These are phyloP conservation scores for Solanum paucissectum DNA, from an alignment of 257 asterid species.

Conservation along the genomic window DNA sequence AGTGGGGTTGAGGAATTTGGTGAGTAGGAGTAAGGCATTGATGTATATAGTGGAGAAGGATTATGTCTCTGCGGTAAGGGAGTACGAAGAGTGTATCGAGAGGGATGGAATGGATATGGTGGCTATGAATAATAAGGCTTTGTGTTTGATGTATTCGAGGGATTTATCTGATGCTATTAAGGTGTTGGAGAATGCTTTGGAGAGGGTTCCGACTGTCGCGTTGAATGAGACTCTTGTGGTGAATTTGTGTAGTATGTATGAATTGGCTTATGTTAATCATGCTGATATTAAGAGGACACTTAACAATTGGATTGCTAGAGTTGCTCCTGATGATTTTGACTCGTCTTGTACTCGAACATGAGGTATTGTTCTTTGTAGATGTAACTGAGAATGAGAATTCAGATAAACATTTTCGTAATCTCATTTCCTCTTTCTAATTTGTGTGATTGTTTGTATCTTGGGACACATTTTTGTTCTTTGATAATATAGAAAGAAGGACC, in stretches of 20 bases:
- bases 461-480: neutral
- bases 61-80: conserved; percentile 86
- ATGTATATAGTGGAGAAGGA: conserved; percentile 78
- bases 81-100: conserved; percentile 79
- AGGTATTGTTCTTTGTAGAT: conserved; percentile 24
- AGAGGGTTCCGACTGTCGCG: conserved; percentile 84
- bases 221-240: conserved; percentile 84
- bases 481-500: neutral
- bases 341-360: conserved; percentile 71
- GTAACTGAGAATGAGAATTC: neutral
- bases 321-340: conserved; percentile 97
- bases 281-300: conserved; percentile 81
- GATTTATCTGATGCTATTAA: conserved; percentile 87
- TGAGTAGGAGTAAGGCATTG: conserved; percentile 83
- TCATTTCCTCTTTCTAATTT: neutral
- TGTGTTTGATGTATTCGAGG: conserved; percentile 97
- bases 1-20: conserved; percentile 54
- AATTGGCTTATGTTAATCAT: conserved; percentile 87
- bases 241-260: conserved; percentile 97
- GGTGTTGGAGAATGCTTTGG: conserved; percentile 87
- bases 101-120: conserved; percentile 73
- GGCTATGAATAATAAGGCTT: conserved; percentile 85
- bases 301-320: conserved; percentile 89
- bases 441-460: neutral
- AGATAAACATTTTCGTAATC: neutral